phyloP scores from a whole-genome alignment of 2,329 filamentous ascomycete species.

The Lachnellula hyalina region DNA sequence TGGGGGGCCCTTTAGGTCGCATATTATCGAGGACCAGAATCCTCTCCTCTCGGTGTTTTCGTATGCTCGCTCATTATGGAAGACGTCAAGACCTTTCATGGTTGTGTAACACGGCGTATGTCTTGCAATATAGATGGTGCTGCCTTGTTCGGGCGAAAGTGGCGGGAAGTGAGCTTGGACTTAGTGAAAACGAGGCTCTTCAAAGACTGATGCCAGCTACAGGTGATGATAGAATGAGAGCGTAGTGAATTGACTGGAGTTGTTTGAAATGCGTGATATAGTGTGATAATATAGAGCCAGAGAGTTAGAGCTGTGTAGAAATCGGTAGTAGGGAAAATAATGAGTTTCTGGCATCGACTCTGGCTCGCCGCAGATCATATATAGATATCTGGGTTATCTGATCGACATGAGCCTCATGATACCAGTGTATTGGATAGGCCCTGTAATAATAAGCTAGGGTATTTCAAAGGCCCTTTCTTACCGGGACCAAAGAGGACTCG shows the following conservation, averaged over 20 bases:
- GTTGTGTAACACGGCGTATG: not conserved
- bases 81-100: conserved; percentile 9
- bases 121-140: not conserved
- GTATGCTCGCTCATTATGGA: conserved; percentile 1
- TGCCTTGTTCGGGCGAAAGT: not conserved
- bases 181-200: no score
- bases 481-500: no score
- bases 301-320: not conserved
- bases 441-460: no score
- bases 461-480: no score
- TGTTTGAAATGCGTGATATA: no score
- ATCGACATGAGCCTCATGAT: not conserved
- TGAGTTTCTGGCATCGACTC: not conserved
- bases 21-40: conserved; percentile 7
- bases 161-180: not conserved
- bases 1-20: conserved; percentile 5
- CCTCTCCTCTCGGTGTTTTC: not conserved
- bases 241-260: no score
- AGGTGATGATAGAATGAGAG: no score
- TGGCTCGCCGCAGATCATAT: not conserved
- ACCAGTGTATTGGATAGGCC: no score
- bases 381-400: not conserved
- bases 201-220: no score
- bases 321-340: not conserved
- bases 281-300: no score